phyloP scores from a whole-genome alignment of 2,329 filamentous ascomycete species.

The Trichoderma sp. region DNA sequence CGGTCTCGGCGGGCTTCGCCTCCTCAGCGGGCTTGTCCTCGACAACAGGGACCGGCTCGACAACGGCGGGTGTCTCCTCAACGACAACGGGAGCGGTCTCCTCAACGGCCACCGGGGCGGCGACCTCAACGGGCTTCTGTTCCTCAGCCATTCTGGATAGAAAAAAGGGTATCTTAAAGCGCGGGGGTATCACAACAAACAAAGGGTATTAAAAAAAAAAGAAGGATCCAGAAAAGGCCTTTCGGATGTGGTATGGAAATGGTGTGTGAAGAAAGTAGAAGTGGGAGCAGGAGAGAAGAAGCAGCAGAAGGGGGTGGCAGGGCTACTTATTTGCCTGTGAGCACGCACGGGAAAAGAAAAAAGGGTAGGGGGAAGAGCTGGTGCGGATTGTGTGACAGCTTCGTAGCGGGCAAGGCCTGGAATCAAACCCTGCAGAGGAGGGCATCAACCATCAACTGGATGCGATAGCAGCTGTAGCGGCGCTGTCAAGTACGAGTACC shows the following conservation, averaged over 20 bases:
- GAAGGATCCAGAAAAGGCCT: conserved; percentile 37
- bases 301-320: conserved; percentile 33
- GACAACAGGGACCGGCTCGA: conserved; percentile 38
- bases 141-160: conserved; percentile 66
- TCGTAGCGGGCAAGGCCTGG: neutral
- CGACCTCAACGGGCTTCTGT: conserved; percentile 60
- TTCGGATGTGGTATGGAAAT: conserved; percentile 29
- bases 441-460: neutral
- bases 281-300: conserved; percentile 26
- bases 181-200: conserved; percentile 52
- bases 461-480: neutral
- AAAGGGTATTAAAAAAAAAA: conserved; percentile 41
- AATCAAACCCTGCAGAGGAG: conserved; percentile 7
- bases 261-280: conserved; percentile 34
- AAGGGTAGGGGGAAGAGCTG: conserved; percentile 19
- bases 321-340: conserved; percentile 42
- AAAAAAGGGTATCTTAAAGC: conserved; percentile 41
- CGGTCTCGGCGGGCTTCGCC: conserved; percentile 34
- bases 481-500: too few relatives aligned
- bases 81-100: conserved; percentile 37
- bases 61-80: conserved; percentile 38
- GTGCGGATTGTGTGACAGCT: conserved; percentile 13
- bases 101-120: conserved; percentile 48
- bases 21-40: conserved; percentile 43
- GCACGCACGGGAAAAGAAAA: conserved; percentile 1